phyloP scores from a whole-genome alignment of 768 basidiomycete species.

The Tulasnella sp. region DNA sequence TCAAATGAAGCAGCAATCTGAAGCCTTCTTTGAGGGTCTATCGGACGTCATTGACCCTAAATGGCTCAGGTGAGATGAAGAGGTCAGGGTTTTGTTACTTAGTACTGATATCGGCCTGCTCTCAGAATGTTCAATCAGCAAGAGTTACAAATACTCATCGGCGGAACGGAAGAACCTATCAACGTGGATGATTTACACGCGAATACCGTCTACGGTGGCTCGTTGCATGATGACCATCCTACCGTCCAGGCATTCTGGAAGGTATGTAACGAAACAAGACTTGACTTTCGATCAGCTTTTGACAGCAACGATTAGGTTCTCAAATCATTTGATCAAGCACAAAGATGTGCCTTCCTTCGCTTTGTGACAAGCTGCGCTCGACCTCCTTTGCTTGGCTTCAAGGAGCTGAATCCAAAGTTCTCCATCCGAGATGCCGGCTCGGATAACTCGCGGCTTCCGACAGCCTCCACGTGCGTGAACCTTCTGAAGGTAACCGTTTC shows the following conservation, averaged over 20 bases:
- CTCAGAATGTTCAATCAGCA: constrained; percentile 93
- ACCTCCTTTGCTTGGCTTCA: constrained; percentile 83
- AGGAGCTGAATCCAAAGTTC: constrained; percentile 78
- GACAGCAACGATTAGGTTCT: constrained; percentile 43
- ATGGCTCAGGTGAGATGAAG: constrained; percentile 53
- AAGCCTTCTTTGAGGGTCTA: constrained; percentile 76
- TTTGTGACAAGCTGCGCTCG: constrained; percentile 92
- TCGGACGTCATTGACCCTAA: constrained; percentile 85
- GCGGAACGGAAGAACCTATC: constrained; percentile 75
- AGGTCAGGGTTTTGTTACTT: neutral
- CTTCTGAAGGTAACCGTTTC: constrained; percentile 56
- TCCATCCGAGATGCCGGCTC: constrained; percentile 70
- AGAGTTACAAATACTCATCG: constrained; percentile 84
- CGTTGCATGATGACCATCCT: constrained; percentile 55
- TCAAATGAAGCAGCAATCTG: constrained; percentile 77
- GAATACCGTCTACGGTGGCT: constrained; percentile 74
- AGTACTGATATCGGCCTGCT: neutral
- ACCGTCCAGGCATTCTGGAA: constrained; percentile 80
- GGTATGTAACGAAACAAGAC: constrained; percentile 29
- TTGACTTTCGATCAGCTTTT: neutral
- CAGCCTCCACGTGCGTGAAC: constrained; percentile 84
- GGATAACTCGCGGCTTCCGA: constrained; percentile 61
- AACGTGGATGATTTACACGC: constrained; percentile 68
- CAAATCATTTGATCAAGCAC: constrained; percentile 64
- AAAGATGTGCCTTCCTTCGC: constrained; percentile 63